phyloP scores from a whole-genome alignment of 345 rosid genomes.

The Psidium friedrichsthalianum region DNA sequence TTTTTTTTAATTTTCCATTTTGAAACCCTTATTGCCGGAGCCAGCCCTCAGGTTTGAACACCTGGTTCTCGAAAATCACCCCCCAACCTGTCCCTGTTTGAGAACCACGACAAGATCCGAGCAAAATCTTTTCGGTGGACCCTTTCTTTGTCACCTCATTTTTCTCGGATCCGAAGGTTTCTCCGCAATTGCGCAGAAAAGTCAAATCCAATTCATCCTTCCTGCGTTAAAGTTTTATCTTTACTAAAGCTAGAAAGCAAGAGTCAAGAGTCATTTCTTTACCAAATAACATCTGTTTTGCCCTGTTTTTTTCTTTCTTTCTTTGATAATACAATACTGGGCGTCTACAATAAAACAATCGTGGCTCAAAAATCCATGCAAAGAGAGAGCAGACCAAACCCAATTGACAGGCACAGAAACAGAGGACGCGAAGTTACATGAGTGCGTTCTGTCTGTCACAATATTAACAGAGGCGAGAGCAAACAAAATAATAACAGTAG shows the following conservation, averaged over 20 bases:
- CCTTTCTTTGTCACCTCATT: neutral
- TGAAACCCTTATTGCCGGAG: neutral
- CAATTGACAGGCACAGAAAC: neutral
- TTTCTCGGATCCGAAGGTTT: neutral
- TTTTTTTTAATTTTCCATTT: too few species aligned
- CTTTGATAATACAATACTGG: neutral
- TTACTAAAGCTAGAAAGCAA: neutral
- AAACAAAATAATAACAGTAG: neutral
- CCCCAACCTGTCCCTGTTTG: neutral
- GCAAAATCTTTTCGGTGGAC: neutral
- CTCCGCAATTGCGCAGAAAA: neutral
- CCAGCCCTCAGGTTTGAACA: neutral
- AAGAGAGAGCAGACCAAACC: neutral
- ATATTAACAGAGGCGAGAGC: neutral
- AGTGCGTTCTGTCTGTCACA: neutral
- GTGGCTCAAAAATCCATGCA: neutral
- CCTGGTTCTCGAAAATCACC: neutral
- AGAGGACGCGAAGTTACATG: neutral
- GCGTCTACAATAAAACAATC: neutral
- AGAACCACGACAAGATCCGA: neutral
- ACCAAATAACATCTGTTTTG: neutral
- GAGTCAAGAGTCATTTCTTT: neutral
- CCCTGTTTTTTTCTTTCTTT: neutral
- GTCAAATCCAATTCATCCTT: neutral
- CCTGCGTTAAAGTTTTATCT: neutral